phyloP scores from a whole-genome alignment of 768 basidiomycete genomes.

The Mycena filopes region DNA sequence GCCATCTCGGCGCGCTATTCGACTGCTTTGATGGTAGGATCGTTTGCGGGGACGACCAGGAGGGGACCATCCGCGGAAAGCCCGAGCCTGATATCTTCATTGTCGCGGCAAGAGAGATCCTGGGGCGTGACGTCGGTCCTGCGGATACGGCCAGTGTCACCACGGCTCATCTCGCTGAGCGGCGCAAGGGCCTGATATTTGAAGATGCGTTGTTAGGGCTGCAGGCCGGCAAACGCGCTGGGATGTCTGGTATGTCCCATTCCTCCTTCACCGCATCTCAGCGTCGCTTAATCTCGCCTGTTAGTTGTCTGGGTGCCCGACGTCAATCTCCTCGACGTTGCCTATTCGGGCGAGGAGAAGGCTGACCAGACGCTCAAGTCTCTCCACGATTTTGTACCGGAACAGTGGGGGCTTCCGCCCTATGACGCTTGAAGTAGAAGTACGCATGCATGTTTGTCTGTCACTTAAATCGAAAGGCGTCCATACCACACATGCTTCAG shows the following conservation, averaged over 20 bases:
- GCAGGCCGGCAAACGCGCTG: conserved; percentile 83
- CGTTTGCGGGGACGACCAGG: conserved; percentile 77
- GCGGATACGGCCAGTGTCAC: conserved; percentile 44
- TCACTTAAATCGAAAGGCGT: no score
- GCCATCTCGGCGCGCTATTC: conserved; percentile 68
- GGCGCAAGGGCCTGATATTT: conserved; percentile 78
- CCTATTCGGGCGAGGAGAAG: conserved; percentile 57
- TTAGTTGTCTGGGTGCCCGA: conserved; percentile 91
- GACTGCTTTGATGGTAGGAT: conserved; percentile 69
- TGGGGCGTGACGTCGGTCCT: conserved; percentile 67
- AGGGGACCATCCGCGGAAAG: conserved; percentile 71
- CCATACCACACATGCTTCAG: no score
- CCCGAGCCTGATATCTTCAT: conserved; percentile 87
- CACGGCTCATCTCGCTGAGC: conserved; percentile 54
- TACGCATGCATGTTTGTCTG: neutral
- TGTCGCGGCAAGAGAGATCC: conserved; percentile 68
- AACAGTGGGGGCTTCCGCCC: conserved; percentile 85
- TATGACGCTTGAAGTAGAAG: conserved; percentile 46
- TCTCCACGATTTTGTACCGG: conserved; percentile 80
- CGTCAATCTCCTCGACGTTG: conserved; percentile 65
- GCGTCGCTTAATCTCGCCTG: neutral
- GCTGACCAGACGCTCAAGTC: conserved; percentile 71
- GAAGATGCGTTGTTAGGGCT: conserved; percentile 85
- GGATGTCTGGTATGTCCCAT: conserved; percentile 78
- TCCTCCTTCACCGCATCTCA: neutral